These are phyloP conservation scores for Candida ulmi DNA, from an alignment of 805 yeast genomes.

Conservation along the genomic window DNA sequence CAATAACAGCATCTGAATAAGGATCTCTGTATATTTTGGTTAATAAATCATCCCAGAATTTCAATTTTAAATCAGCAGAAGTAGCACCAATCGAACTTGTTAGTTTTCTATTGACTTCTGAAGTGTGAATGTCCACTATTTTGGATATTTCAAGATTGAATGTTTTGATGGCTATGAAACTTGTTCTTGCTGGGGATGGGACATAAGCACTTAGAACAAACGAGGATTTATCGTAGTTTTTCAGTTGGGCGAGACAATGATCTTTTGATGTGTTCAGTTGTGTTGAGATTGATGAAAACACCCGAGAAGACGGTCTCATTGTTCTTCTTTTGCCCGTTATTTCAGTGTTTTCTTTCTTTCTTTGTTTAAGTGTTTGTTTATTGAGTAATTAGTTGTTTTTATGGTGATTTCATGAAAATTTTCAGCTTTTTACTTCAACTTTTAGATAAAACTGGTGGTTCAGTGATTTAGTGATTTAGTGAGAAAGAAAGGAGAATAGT, in stretches of 20 bases:
- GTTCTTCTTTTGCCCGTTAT: neutral
- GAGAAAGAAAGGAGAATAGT: too few relatives aligned
- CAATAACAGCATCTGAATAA: constrained; percentile 31
- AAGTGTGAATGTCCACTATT: constrained; percentile 22
- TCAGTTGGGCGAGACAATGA: constrained; percentile 23
- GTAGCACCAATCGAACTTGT: constrained; percentile 15
- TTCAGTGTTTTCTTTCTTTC: too few relatives aligned
- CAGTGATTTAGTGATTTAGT: too few relatives aligned
- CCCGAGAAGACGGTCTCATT: neutral
- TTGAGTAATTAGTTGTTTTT: too few relatives aligned
- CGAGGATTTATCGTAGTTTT: constrained; percentile 54
- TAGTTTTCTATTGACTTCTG: constrained; percentile 28
- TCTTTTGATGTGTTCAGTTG: constrained; percentile 2
- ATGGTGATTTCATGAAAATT: too few relatives aligned
- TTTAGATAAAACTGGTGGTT: too few relatives aligned
- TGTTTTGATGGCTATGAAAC: constrained; percentile 58
- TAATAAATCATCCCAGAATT: constrained; percentile 68
- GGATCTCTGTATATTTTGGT: constrained; percentile 38
- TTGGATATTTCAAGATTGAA: constrained; percentile 60
- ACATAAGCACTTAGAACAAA: constrained; percentile 61
- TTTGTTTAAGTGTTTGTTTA: too few relatives aligned
- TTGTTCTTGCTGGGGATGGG: constrained; percentile 58
- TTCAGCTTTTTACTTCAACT: too few relatives aligned
- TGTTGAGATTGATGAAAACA: too few relatives aligned
- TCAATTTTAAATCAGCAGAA: constrained; percentile 44